Conservation (phyloP, 768 basidiomycete genomes). For the Trametes maxima region DNA sequence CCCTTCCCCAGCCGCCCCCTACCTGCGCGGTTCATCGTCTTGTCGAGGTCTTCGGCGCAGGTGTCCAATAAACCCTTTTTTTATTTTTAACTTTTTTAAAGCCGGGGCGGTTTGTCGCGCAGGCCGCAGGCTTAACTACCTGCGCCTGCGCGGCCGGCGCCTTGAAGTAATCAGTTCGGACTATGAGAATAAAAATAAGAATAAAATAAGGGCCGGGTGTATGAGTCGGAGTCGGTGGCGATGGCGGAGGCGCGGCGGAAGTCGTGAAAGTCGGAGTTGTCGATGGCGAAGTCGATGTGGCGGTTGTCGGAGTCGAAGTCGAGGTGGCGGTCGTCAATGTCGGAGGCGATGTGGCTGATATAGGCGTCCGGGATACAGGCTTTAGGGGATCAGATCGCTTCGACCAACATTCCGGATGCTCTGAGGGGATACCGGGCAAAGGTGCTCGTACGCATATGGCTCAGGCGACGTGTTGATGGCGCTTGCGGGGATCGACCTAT, state of each 20-base stretch:
- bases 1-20: constrained; percentile 16
- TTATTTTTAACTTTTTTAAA: neutral
- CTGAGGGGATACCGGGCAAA: neutral
- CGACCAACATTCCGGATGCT: no score
- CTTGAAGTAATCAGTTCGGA: neutral
- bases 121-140: constrained; percentile 5
- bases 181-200: neutral
- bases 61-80: constrained; percentile 12
- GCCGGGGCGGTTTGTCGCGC: constrained; percentile 3
- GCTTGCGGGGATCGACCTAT: neutral
- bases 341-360: no score
- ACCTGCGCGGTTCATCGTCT: constrained; percentile 12
- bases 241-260: no score
- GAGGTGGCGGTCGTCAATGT: no score
- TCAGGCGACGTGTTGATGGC: constrained; percentile 1
- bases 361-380: no score
- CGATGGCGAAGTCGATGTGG: no score
- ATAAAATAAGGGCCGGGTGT: neutral
- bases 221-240: no score
- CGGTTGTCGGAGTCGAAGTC: no score
- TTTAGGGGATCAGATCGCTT: no score
- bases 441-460: neutral
- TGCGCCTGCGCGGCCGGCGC: constrained; percentile 1
- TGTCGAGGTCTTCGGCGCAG: constrained; percentile 7
- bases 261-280: no score